Conservation (phyloP, 495 filamentous ascomycete genomes). For the Choiromyces venosus region DNA sequence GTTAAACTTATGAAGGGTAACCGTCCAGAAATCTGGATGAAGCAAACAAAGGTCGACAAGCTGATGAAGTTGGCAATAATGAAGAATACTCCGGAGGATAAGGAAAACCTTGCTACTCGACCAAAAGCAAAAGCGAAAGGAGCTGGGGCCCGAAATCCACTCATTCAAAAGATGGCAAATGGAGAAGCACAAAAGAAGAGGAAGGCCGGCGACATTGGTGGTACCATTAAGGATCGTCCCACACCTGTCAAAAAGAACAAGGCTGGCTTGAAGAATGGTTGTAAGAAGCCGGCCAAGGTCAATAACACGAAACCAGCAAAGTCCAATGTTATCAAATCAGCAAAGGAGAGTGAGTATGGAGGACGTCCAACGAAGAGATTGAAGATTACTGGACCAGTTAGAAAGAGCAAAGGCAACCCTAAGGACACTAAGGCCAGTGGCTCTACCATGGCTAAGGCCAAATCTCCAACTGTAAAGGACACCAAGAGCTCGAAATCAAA, state of each 20-base stretch:
- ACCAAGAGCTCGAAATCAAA: background rate
- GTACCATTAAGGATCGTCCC: background rate
- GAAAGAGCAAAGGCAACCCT: background rate
- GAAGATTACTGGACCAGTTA: background rate
- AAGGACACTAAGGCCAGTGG: background rate
- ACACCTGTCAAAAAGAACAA: background rate
- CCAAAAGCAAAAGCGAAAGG: conserved; percentile 28
- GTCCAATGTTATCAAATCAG: background rate
- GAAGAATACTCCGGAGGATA: conserved; percentile 12
- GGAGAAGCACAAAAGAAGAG: conserved; percentile 1
- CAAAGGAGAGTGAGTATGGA: background rate
- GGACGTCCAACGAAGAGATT: background rate
- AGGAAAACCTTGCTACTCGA: conserved; percentile 27
- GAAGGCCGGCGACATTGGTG: background rate
- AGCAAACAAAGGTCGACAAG: conserved; percentile 34
- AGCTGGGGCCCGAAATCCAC: conserved; percentile 26
- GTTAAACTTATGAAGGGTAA: conserved; percentile 54
- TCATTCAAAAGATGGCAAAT: conserved; percentile 21
- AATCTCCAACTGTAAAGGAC: background rate
- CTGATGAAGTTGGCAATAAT: conserved; percentile 25
- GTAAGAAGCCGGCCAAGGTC: background rate
- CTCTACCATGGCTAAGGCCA: background rate
- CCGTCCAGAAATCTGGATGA: conserved; percentile 53
- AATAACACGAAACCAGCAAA: background rate
- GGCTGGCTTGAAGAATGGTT: background rate